Base-by-base conservation (phyloP, 2,329 filamentous ascomycete species). In the Monosporascus sp. region DNA sequence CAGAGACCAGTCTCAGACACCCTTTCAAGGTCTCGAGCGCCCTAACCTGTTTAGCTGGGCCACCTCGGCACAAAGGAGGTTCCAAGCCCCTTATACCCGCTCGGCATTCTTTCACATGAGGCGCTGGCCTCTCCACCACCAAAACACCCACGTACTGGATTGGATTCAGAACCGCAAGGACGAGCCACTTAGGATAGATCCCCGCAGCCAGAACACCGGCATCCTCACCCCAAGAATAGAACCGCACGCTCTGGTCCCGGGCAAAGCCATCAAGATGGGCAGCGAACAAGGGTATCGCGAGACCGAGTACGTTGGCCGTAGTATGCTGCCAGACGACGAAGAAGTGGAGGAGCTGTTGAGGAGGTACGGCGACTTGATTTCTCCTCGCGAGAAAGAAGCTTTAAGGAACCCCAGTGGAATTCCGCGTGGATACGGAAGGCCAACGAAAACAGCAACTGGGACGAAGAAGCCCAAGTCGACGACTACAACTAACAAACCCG, bases 111-210 rank as follows among this genome's bases (percentile, higher is more conserved):
- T 77, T 65, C 63, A 66, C 56, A 63, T 81, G 45, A 68, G 74
- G 59, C 71, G 76, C 39, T 82, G 78, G 78, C 77, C 77, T 37
- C 44, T 73, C 20, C 59, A 71, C 25, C 60, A 74, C 50, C 73
- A 78, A 57, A 63, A 55, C 6, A 49, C 62, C 24, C 58, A 61
- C 22, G 63, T 56, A n/a, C 65, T 67, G 49, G 52, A 60, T 14
- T 49, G 57, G 18, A 69, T 76, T 51, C 47, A 20, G 2, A 48
- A 46, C 4, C 67, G 70, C n/a, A 52, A 48, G 38, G 63, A 70
- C 53, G 57, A 71, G 47, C 58, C 67, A 41, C 31, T 51, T 15
- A 59, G 51, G 37, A 47, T 49, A 17, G 49, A 52, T n/a, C 20
- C 31, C 17, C 18, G 41, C 41, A 20, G 14, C 6, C 41, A 44